phyloP scores from a whole-genome alignment of 768 basidiomycete species.

The Suillus brevipes region DNA sequence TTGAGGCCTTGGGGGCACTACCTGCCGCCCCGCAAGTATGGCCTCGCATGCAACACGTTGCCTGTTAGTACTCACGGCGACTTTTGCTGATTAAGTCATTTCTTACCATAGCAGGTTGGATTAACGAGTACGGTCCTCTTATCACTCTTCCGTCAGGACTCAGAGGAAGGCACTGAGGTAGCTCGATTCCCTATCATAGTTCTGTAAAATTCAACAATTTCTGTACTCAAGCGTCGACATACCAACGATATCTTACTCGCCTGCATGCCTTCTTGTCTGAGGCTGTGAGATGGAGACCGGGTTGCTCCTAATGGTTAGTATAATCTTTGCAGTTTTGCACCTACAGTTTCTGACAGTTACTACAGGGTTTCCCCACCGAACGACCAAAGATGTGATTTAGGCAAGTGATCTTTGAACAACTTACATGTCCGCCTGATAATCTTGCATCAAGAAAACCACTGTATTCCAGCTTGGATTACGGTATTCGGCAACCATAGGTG shows the following conservation, averaged over 20 bases:
- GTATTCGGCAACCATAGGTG: constrained; percentile 24
- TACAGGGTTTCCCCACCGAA: not conserved
- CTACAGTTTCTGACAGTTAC: not conserved
- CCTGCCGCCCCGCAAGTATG: not conserved
- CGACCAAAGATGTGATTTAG: not conserved
- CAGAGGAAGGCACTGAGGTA: not conserved
- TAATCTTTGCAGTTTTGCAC: not conserved
- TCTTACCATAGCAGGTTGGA: not conserved
- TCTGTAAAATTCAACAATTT: not conserved
- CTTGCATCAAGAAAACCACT: constrained; percentile 20
- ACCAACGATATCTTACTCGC: not conserved
- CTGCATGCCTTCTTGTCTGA: not conserved
- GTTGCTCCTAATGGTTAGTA: not conserved
- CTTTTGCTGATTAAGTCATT: not conserved
- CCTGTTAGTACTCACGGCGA: no score
- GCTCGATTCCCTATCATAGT: not conserved
- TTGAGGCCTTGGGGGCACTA: not conserved
- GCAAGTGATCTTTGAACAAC: not conserved
- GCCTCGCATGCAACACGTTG: no score
- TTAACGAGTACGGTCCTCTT: not conserved
- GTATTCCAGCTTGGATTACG: constrained; percentile 6
- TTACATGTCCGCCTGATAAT: not conserved
- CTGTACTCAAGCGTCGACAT: not conserved
- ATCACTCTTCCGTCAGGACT: not conserved
- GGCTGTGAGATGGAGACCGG: not conserved